Conservation (phyloP, 1,284 basidiomycete species). For the Austroboletus niveus region DNA sequence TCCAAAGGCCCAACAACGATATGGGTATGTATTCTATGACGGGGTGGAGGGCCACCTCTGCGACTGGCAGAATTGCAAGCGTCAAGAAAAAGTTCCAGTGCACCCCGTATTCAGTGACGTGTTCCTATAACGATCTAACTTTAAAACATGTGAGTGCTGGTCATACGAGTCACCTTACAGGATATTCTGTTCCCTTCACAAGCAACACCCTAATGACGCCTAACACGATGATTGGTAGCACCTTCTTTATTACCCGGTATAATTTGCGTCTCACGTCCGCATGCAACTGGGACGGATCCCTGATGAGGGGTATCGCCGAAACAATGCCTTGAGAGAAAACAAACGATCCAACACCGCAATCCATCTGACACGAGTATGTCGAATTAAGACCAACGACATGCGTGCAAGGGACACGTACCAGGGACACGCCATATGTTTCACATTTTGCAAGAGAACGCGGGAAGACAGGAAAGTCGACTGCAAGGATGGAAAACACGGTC, state of each 20-base stretch:
- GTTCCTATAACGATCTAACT: conserved; percentile 63
- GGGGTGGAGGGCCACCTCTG: conserved; percentile 72
- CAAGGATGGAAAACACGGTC: conserved; percentile 89
- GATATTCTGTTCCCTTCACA: conserved; percentile 94
- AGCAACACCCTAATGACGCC: conserved; percentile 79
- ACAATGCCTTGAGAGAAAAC: conserved; percentile 94
- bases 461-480: conserved; percentile 94
- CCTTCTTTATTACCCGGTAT: conserved; percentile 49
- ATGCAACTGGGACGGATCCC: conserved; percentile 52
- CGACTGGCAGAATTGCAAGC: conserved; percentile 75
- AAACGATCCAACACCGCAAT: conserved; percentile 94
- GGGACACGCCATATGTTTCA: conserved; percentile 90
- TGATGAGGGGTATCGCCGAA: conserved; percentile 76
- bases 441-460: conserved; percentile 89
- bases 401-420: conserved; percentile 52
- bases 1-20: conserved; percentile 60
- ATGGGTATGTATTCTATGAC: conserved; percentile 58
- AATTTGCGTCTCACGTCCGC: conserved; percentile 54
- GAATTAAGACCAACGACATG: conserved; percentile 5
- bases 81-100: conserved; percentile 99
- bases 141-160: background rate
- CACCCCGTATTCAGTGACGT: conserved; percentile 92
- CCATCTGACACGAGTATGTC: conserved; percentile 69
- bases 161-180: conserved; percentile 50
- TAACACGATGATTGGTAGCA: conserved; percentile 68